Conservation (phyloP, 345 rosid species). For the Gynandropsis gynandra region DNA sequence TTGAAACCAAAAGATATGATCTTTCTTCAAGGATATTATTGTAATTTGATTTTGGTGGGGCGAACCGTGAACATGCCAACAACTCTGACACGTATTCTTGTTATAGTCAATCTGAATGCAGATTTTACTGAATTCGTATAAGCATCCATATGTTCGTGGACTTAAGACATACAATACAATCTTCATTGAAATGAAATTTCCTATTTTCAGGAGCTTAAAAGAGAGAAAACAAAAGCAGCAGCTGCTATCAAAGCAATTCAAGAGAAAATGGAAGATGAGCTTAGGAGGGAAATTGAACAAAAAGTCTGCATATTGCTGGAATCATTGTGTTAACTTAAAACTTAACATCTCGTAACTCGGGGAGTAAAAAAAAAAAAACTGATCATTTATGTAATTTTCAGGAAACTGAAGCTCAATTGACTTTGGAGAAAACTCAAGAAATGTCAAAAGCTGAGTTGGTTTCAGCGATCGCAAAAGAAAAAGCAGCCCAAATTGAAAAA, state of each 20-base stretch:
- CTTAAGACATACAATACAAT: conserved; percentile 2
- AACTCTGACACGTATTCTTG: not conserved
- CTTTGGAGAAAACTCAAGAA: conserved; percentile 53
- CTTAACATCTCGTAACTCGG: conserved; percentile 8
- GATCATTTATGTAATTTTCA: conserved; percentile 29
- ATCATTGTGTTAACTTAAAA: not conserved
- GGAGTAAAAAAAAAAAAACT: conserved; percentile 22
- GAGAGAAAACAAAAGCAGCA: conserved; percentile 84
- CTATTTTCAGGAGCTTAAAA: conserved; percentile 74
- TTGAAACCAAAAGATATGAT: not conserved
- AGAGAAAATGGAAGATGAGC: conserved; percentile 83
- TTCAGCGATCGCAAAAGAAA: conserved; percentile 67
- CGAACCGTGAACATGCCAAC: too few species aligned
- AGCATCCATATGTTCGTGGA: conserved; percentile 10
- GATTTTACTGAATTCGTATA: conserved; percentile 6
- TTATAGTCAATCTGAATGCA: not conserved
- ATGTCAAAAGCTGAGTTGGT: conserved; percentile 72
- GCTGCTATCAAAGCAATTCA: conserved; percentile 69
- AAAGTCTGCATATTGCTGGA: conserved; percentile 43
- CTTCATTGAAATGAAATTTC: conserved; percentile 3
- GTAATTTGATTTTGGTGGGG: too few species aligned
- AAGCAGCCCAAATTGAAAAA: conserved; percentile 77
- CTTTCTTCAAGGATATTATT: conserved; percentile 6
- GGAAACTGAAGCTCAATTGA: conserved; percentile 67
- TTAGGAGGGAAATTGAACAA: conserved; percentile 64